These are phyloP conservation scores for Diutina mesorugosa DNA, from an alignment of 1,139 yeast species.

Conservation along the genomic window DNA sequence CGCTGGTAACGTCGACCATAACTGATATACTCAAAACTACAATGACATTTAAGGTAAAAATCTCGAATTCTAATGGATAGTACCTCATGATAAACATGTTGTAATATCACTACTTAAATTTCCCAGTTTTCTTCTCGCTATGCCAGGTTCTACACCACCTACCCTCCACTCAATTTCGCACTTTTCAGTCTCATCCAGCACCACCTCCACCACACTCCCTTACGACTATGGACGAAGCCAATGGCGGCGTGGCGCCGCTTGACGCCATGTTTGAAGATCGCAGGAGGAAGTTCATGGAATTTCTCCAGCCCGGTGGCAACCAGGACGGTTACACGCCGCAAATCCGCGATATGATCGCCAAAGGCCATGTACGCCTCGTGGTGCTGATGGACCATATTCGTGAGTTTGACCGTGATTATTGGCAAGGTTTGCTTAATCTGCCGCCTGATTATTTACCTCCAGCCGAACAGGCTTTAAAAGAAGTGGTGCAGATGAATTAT, in stretches of 20 bases:
- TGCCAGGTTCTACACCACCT: neutral
- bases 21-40: no score
- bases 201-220: no score
- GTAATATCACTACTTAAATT: no score
- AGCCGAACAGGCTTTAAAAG: constrained; percentile 76
- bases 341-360: constrained; percentile 42
- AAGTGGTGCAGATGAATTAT: constrained; percentile 58
- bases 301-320: neutral
- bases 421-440: constrained; percentile 60
- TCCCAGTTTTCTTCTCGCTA: no score
- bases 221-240: neutral
- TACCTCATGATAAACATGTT: no score
- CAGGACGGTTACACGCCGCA: neutral
- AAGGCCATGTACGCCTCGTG: constrained; percentile 52
- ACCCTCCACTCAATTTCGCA: neutral
- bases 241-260: constrained; percentile 1
- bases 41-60: no score
- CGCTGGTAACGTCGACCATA: no score
- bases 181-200: neutral
- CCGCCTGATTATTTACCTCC: constrained; percentile 90
- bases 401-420: constrained; percentile 67
- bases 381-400: constrained; percentile 81
- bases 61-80: no score
- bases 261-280: constrained; percentile 2
- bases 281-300: neutral